These are phyloP conservation scores for Anacardium occidentale DNA, from an alignment of 345 rosid species.

Conservation along the genomic window DNA sequence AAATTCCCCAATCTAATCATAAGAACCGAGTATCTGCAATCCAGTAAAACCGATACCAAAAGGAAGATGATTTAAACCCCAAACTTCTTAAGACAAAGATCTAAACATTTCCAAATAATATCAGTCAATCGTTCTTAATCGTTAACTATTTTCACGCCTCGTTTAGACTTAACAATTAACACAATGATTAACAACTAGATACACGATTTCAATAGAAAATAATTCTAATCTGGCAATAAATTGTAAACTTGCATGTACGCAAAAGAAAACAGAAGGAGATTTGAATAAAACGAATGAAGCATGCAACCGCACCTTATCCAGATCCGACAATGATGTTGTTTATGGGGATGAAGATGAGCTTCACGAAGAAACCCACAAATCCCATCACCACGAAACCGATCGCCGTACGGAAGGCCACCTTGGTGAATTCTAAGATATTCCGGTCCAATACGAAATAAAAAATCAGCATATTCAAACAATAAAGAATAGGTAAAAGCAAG, in stretches of 20 bases:
- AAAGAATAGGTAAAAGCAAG: background rate
- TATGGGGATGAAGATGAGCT: constrained; percentile 76
- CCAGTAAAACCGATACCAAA: background rate
- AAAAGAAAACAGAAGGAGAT: background rate
- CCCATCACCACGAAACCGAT: constrained; percentile 85
- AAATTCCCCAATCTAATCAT: background rate
- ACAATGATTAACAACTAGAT: background rate
- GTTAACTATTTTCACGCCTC: background rate
- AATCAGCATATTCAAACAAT: background rate
- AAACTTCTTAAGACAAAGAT: background rate
- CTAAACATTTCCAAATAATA: background rate
- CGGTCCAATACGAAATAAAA: background rate
- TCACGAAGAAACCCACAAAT: constrained; percentile 73
- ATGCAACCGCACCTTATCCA: constrained; percentile 16
- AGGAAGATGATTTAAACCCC: background rate
- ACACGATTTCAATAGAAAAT: background rate
- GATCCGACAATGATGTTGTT: constrained; percentile 49
- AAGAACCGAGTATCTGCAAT: background rate
- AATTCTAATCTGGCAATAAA: background rate
- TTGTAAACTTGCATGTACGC: background rate
- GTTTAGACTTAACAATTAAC: background rate
- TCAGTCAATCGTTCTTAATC: background rate
- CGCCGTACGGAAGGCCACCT: constrained; percentile 79
- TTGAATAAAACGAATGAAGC: background rate
- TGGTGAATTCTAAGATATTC: constrained; percentile 54